A percentile compares a stretch with the other conserved stretches of the same genome.
These are phyloP conservation scores for Calonectria multiphialidica DNA, from an alignment of 2,329 filamentous ascomycete species.

Conservation along the genomic window DNA sequence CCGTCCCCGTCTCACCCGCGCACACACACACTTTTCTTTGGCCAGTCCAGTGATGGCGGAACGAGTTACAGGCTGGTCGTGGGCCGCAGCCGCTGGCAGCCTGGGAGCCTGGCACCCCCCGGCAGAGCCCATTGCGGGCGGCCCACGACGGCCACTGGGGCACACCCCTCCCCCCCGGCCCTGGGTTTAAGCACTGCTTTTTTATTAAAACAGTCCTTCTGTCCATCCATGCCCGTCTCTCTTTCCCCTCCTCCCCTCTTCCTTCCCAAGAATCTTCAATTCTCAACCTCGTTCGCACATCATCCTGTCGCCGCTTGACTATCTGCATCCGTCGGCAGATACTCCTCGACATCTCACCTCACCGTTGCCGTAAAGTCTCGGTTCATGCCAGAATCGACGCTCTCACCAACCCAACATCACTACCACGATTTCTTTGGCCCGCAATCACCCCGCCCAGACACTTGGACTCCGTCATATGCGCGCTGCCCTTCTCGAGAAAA, in stretches of 20 bases:
- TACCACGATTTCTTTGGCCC: slow-evolving; percentile 28
- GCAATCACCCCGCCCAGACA: slow-evolving; percentile 23
- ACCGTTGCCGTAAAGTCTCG: slow-evolving; percentile 25
- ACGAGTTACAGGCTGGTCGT: slow-evolving; percentile 33
- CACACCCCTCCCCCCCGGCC: slow-evolving; percentile 34
- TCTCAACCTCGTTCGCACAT: slow-evolving; percentile 35
- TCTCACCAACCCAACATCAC: slow-evolving; percentile 36
- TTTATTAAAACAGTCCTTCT: slow-evolving; percentile 48
- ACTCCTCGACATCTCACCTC: slow-evolving; percentile 13
- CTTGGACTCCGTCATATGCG: slow-evolving; percentile 36
- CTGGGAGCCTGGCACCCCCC: slow-evolving; percentile 17
- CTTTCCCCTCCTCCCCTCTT: slow-evolving; percentile 43
- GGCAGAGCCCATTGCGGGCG: slow-evolving; percentile 16
- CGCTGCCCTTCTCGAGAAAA: slow-evolving; percentile 36
- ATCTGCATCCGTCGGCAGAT: slow-evolving; percentile 26
- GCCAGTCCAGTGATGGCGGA: slow-evolving; percentile 19
- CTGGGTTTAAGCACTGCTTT: slow-evolving; percentile 41
- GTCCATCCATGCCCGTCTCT: slow-evolving; percentile 41
- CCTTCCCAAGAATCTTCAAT: slow-evolving; percentile 36
- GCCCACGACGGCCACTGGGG: slow-evolving; percentile 22
- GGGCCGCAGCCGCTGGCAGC: slow-evolving; percentile 18
- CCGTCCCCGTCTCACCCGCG: slow-evolving; percentile 32
- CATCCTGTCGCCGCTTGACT: slow-evolving; percentile 25
- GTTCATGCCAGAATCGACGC: slow-evolving; percentile 44
- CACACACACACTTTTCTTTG: slow-evolving; percentile 16